phyloP scores from a whole-genome alignment of 345 rosid species.

The Euclidium syriacum region DNA sequence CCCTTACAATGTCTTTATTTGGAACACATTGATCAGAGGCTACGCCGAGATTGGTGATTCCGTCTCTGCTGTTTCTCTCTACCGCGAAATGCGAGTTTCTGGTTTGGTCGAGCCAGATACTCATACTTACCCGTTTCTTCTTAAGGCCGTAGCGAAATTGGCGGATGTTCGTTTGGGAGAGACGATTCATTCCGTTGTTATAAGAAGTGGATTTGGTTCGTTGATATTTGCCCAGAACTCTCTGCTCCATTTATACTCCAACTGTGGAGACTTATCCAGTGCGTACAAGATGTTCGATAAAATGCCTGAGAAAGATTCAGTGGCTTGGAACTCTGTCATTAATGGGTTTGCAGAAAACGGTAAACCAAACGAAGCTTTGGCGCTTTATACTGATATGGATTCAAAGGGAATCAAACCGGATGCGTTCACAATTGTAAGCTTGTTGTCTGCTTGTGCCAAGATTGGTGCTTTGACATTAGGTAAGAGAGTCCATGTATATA shows the following conservation, averaged over 20 bases:
- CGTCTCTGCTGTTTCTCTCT: conserved; percentile 46
- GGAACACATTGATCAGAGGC: conserved; percentile 85
- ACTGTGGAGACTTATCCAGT: conserved; percentile 42
- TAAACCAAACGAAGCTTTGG: conserved; percentile 55
- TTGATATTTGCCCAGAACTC: conserved; percentile 65
- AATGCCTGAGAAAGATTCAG: conserved; percentile 60
- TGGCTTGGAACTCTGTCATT: conserved; percentile 92
- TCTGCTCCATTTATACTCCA: conserved; percentile 48
- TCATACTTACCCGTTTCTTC: conserved; percentile 79
- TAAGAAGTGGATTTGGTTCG: conserved; percentile 59
- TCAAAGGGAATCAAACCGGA: conserved; percentile 57
- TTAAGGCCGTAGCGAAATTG: conserved; percentile 62
- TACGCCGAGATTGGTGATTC: conserved; percentile 61
- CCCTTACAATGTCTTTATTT: conserved; percentile 51
- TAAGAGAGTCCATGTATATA: conserved; percentile 55
- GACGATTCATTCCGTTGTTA: conserved; percentile 42
- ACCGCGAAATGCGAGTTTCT: conserved; percentile 39
- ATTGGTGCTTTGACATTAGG: conserved; percentile 71
- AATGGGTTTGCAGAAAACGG: conserved; percentile 78
- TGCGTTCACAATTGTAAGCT: conserved; percentile 70
- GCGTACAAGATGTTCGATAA: conserved; percentile 61
- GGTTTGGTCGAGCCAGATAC: conserved; percentile 56
- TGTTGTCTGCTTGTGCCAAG: conserved; percentile 76
- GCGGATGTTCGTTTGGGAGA: conserved; percentile 46
- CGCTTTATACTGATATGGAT: conserved; percentile 50